Conservation (phyloP, 2,329 filamentous ascomycete species). For the Harringtonia aguacate region DNA sequence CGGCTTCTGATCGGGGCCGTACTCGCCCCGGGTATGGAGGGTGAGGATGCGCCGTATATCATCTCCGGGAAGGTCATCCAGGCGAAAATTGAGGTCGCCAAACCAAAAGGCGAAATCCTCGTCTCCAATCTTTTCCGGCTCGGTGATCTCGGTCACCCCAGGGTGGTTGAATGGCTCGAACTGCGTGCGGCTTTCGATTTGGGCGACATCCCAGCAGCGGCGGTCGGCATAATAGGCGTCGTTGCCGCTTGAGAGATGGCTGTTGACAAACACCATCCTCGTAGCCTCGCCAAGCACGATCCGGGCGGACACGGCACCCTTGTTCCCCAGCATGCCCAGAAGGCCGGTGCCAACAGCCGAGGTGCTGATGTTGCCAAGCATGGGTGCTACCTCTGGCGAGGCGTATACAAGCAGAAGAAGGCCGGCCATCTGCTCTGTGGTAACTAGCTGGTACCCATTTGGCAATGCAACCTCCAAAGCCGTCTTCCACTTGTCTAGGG, state of each 20-base stretch:
- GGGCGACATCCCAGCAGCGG: constrained; percentile 79
- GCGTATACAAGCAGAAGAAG: constrained; percentile 78
- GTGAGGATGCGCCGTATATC: constrained; percentile 80
- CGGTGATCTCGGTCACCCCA: constrained; percentile 50
- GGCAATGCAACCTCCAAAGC: constrained; percentile 67
- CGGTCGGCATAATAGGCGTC: constrained; percentile 70
- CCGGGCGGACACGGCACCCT: constrained; percentile 75
- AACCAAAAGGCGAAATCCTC: constrained; percentile 96
- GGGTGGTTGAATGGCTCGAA: constrained; percentile 61
- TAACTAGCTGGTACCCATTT: constrained; percentile 62
- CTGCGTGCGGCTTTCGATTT: constrained; percentile 64
- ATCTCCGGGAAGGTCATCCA: constrained; percentile 79
- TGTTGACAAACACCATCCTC: constrained; percentile 80
- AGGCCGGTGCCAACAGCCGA: constrained; percentile 79
- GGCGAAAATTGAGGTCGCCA: constrained; percentile 88
- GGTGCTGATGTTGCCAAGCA: constrained; percentile 72
- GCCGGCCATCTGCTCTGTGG: constrained; percentile 78
- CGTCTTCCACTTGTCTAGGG: constrained; percentile 69
- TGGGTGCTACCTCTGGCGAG: constrained; percentile 61
- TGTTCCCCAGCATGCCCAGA: constrained; percentile 91
- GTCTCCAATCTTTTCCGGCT: constrained; percentile 63
- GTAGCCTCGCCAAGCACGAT: constrained; percentile 86
- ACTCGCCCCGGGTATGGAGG: constrained; percentile 72
- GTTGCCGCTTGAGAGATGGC: constrained; percentile 78
- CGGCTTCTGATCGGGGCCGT: constrained; percentile 41